Conservation (phyloP, 2,329 filamentous ascomycete genomes). For the Fusarium temperatum region DNA sequence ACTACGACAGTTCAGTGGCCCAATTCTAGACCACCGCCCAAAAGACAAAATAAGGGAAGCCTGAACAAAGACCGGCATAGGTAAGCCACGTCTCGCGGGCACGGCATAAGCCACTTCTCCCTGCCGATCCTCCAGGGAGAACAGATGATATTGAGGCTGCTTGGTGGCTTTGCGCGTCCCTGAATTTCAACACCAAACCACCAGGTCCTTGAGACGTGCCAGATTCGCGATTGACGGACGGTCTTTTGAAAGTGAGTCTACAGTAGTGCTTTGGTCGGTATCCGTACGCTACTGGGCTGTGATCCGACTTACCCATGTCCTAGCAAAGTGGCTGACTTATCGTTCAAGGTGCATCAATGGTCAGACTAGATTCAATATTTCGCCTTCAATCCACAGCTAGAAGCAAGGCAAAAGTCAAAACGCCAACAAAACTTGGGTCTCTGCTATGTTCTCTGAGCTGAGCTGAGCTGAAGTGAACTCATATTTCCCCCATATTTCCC, state of each 20-base stretch:
- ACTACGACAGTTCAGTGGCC: constrained; percentile 17
- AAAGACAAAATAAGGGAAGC: constrained; percentile 23
- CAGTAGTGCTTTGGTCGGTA: constrained; percentile 20
- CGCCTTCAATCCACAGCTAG: not conserved
- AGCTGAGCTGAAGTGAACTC: not conserved
- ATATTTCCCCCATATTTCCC: not conserved
- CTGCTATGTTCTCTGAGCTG: not conserved
- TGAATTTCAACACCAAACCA: constrained; percentile 13
- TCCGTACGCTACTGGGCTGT: constrained; percentile 21
- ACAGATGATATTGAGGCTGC: constrained; percentile 11
- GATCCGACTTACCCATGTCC: constrained; percentile 9
- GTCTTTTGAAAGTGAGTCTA: not conserved
- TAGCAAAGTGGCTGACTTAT: constrained; percentile 27
- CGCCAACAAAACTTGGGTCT: not conserved
- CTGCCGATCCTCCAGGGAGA: constrained; percentile 25
- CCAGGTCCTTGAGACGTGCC: constrained; percentile 24
- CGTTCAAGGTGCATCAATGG: constrained; percentile 26
- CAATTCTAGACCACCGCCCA: constrained; percentile 22
- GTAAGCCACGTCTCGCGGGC: constrained; percentile 37
- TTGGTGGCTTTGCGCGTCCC: constrained; percentile 3
- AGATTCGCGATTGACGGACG: constrained; percentile 15
- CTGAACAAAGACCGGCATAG: constrained; percentile 19
- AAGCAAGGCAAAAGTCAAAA: not conserved
- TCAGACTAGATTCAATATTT: constrained; percentile 24
- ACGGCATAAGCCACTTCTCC: constrained; percentile 29